Evolutionary conservation across 345 rosid genomes (phyloP).

Genomic region (Tarenaya hassleriana): DNA sequence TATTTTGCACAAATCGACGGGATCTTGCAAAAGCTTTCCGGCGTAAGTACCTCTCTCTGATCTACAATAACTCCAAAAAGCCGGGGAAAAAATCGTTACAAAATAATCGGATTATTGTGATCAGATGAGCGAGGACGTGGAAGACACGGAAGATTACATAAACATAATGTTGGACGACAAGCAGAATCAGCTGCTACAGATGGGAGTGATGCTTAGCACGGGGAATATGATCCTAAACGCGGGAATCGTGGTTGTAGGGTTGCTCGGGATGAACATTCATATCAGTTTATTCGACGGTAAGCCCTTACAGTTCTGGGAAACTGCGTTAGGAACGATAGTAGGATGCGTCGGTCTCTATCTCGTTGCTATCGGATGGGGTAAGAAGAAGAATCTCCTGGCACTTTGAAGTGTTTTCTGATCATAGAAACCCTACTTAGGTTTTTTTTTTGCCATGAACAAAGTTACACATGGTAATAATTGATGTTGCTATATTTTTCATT

Average conservation of each 20-base stretch:
- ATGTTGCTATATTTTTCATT: too few relatives aligned
- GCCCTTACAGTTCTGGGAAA: conserved; percentile 34
- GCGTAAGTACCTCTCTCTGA: conserved; percentile 26
- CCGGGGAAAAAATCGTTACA: background rate
- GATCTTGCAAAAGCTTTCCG: conserved; percentile 40
- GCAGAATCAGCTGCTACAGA: conserved; percentile 43
- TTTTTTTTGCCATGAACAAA: too few relatives aligned
- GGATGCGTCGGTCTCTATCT: conserved; percentile 34
- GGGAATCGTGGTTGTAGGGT: conserved; percentile 40
- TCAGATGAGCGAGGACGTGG: conserved; percentile 49
- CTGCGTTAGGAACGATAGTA: conserved; percentile 25
- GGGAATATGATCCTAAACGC: conserved; percentile 41
- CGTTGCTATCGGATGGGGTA: conserved; percentile 37
- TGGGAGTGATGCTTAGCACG: conserved; percentile 48
- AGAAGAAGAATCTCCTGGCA: conserved; percentile 35
- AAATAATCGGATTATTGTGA: background rate
- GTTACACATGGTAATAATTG: too few relatives aligned
- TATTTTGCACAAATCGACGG: conserved; percentile 52
- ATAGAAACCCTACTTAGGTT: background rate
- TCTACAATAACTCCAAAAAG: background rate
- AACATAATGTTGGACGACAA: conserved; percentile 55
- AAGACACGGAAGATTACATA: conserved; percentile 50
- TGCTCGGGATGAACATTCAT: conserved; percentile 47
- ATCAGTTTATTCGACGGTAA: conserved; percentile 28
- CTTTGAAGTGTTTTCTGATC: conserved; percentile 17